Percentiles rank a stretch among this genome's conserved stretches.
Evolutionary conservation across 257 asterid species (phyloP).

Genomic region (Primulina huaijiensis): DNA sequence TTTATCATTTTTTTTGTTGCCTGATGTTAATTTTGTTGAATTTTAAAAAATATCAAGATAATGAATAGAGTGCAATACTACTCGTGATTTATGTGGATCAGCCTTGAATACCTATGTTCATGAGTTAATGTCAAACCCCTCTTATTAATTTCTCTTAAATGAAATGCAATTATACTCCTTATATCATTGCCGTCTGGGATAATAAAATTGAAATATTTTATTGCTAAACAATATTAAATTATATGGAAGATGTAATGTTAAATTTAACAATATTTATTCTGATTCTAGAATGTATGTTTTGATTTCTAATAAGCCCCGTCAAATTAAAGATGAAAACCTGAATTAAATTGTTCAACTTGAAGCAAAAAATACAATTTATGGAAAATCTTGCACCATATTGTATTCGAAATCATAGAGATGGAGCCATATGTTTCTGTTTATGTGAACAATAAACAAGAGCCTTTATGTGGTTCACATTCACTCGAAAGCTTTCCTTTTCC

Average conservation of each 20-base stretch:
- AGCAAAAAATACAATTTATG: no score
- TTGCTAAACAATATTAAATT: neutral
- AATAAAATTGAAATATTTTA: no score
- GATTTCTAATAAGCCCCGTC: no score
- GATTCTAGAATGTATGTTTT: neutral
- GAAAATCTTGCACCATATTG: no score
- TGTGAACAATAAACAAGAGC: neutral
- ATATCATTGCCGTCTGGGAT: no score
- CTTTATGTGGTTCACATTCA: neutral
- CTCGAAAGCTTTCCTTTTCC: neutral
- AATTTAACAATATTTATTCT: no score
- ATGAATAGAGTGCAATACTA: neutral
- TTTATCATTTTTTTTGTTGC: neutral
- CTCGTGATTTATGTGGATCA: neutral
- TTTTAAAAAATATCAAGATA: neutral
- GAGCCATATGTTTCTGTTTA: no score
- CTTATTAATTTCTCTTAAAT: neutral
- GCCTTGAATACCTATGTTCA: neutral
- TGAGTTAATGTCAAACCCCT: neutral
- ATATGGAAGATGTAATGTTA: no score
- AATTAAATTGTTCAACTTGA: no score
- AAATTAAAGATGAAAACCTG: no score
- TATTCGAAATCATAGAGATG: no score
- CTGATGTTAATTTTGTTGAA: neutral
- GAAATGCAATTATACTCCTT: neutral